Evolutionary conservation across 2,329 filamentous ascomycete genomes (phyloP), one percentile per base, ranked within the genome.

Genomic region (Colletotrichum euphorbiae): DNA sequence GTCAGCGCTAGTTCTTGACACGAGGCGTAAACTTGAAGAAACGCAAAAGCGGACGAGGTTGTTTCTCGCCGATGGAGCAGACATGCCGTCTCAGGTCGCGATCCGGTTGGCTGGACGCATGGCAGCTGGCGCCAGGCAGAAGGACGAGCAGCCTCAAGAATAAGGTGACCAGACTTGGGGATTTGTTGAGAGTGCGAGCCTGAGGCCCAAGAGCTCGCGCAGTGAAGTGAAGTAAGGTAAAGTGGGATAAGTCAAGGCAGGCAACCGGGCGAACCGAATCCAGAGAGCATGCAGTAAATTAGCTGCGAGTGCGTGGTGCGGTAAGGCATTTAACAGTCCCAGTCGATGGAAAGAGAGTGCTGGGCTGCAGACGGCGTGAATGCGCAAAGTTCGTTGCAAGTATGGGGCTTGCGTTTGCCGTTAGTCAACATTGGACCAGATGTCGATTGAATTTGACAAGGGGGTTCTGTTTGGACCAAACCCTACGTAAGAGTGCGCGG

Each of bases 401-500:
- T 65, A 65, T 54, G 60, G 61, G 40, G 60, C 65, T 68, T 68
- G 62, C 61, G 65, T 65, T 68, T 65, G 54, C 46, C 33, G 61
- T 68, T 65, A 59, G 65, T 65, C 65, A 65, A 65, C 31, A 65
- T 68, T 59, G 62, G 65, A 68, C 48, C 65, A 55, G 61, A 68
- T 54, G 48, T 43, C 61, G 21, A 59, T 33, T 54, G 58, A 46
- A 36, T 59, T 17, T 33, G 31, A 50, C 60, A 45, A 46, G 46
- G 63, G 60, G 46, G 28, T 11, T n/a, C 15, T 59, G 54, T 59
- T 63, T 65, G 60, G 65, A 54, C 28, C 46, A 36, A 48, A 65
- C 45, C 51, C 45, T 52, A 52, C 21, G 6, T 24, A 3, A 51
- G 21, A 51, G 24, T 38, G 13, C 36, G 36, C 36, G 13, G 36